Base-by-base conservation (phyloP, 2,329 filamentous ascomycete species). In the Hypoxylon sp. region DNA sequence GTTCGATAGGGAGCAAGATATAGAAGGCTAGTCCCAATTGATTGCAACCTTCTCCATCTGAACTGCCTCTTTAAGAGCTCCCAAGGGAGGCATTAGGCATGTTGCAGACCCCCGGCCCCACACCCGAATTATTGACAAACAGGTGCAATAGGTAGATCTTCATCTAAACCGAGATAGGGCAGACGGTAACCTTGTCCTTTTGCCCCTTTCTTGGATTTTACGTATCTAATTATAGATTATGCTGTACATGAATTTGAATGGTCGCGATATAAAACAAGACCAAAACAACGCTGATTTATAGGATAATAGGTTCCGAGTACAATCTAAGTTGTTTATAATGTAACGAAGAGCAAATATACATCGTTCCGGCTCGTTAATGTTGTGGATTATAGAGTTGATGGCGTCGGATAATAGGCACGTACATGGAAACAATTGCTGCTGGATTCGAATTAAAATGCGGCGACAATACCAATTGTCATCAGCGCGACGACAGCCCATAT, bases 41-140 rank as follows among this genome's bases (percentile, higher is more conserved):
- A 68, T 58, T 71, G 65, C 46, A 63, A 69, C 68, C 51, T 71
- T 65, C 66, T 57, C 23, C 49, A 60, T 41, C 45, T 46, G 21
- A 56, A 53, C 63, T 68, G 43, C 65, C 66, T 66, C 48, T 66
- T 70, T 64, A 38, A 67, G 61, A 60, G 25, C 21, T 14, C 13
- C 52, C 34, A 64, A 68, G 65, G 65, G 64, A 65, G 57, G 38
- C 34, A 56, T 3, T 13, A 34, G 32, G 21, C 43, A 13, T 17
- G n/a, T 32, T 48, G 51, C 38, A 28, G 49, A 48, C 34, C 17
- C 17, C 14, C 36, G 43, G 58, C 68, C 68, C 68, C 68, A 61
- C 68, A 67, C 59, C 36, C 7, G 30, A 21, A 43, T 32, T 19
- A 36, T 50, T 41, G 60, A 11, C 14, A 57, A 53, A 43, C 11